These are phyloP conservation scores for Tricholoma flavovirens DNA, from an alignment of 768 basidiomycete genomes.

Conservation along the genomic window DNA sequence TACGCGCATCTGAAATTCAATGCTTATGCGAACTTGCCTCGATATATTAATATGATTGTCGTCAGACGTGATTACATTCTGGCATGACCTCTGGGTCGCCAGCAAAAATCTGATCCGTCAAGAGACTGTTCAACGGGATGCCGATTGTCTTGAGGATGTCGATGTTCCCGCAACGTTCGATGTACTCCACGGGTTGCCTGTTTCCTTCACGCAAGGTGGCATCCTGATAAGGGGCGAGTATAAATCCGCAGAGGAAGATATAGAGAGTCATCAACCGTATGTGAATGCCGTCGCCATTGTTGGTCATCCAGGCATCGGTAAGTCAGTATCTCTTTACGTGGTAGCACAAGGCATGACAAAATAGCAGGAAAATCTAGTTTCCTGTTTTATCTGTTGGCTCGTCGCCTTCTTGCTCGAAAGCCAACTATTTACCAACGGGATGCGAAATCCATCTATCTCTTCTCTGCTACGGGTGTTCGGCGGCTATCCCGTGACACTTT, in stretches of 20 bases:
- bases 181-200: not conserved
- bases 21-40: not conserved
- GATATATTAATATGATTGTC: not conserved
- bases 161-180: not conserved
- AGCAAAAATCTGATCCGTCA: not conserved
- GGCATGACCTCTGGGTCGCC: not conserved
- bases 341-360: not conserved
- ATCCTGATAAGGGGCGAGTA: not conserved
- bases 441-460: not conserved
- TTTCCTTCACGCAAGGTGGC: not conserved
- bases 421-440: not conserved
- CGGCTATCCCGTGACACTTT: not conserved
- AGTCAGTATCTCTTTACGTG: not conserved
- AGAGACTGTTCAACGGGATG: not conserved
- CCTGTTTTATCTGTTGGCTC: not conserved
- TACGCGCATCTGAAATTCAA: not conserved
- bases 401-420: not conserved
- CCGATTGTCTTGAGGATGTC: not conserved
- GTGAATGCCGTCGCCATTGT: not conserved
- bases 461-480: not conserved
- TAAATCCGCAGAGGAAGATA: not conserved
- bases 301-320: not conserved
- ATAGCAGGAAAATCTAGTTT: not conserved
- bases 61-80: not conserved
- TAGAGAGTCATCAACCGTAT: not conserved